Evolutionary conservation across 768 basidiomycete species (phyloP).

Genomic region (Podaxis sp.): DNA sequence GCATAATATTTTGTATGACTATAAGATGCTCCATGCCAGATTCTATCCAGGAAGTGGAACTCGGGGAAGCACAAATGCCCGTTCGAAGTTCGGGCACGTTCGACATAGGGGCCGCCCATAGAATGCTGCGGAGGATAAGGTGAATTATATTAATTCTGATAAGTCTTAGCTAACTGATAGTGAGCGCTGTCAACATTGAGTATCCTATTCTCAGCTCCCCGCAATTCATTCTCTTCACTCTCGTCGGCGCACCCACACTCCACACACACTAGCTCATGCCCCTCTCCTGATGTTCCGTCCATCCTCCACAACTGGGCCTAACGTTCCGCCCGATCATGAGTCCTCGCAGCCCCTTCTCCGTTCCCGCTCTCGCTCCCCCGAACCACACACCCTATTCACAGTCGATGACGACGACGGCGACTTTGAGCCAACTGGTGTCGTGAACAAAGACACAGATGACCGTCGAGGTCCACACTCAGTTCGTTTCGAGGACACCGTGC

Average conservation of each 20-base stretch:
- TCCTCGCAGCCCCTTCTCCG: conserved; percentile 60
- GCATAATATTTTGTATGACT: no score
- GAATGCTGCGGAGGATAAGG: background rate
- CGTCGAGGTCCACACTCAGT: conserved; percentile 39
- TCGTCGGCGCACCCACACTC: background rate
- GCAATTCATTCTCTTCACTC: no score
- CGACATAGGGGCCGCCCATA: no score
- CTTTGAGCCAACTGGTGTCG: conserved; percentile 27
- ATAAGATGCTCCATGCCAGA: no score
- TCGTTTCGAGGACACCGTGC: conserved; percentile 67
- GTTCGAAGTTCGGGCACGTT: no score
- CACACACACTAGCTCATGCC: conserved; percentile 10
- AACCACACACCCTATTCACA: conserved; percentile 48
- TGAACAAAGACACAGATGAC: conserved; percentile 4
- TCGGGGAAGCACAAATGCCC: no score
- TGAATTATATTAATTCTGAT: background rate
- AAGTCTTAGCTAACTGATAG: background rate
- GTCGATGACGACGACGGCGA: conserved; percentile 54
- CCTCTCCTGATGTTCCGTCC: conserved; percentile 27
- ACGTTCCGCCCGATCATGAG: conserved; percentile 33
- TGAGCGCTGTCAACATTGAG: no score
- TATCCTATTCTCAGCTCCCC: no score
- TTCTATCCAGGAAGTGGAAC: no score
- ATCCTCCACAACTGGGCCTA: conserved; percentile 27
- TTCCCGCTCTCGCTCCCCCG: conserved; percentile 41